A percentile compares a stretch with the other conserved stretches of the same genome.
Conservation (phyloP, 805 yeast genomes). For the Scheffersomyces spartinae region DNA sequence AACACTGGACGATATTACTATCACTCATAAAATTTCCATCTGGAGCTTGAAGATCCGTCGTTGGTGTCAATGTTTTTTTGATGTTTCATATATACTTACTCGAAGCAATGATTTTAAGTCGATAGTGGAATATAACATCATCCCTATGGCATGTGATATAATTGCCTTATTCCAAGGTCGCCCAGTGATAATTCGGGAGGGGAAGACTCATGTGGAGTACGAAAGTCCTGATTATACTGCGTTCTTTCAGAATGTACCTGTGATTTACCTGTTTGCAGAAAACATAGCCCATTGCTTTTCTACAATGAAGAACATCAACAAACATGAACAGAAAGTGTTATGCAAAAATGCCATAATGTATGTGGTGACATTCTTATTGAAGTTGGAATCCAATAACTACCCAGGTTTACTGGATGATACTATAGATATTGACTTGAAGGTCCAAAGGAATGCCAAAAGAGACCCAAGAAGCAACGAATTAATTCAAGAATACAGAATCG, state of each 20-base stretch:
- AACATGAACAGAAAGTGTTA: constrained; percentile 6
- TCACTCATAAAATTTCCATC: constrained; percentile 26
- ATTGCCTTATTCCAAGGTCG: constrained; percentile 65
- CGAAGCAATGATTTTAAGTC: constrained; percentile 47
- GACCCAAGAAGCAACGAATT: constrained; percentile 13
- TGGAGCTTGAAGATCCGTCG: constrained; percentile 52
- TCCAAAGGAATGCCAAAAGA: constrained; percentile 6
- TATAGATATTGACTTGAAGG: constrained; percentile 13
- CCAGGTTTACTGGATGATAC: constrained; percentile 17
- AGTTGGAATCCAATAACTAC: constrained; percentile 16
- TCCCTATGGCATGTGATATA: constrained; percentile 54
- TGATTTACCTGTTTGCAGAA: constrained; percentile 51
- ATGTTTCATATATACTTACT: constrained; percentile 65
- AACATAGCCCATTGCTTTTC: constrained; percentile 36
- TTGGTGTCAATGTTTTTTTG: constrained; percentile 71
- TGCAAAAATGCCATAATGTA: constrained; percentile 17
- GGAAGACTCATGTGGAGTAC: constrained; percentile 75
- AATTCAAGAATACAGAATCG: constrained; percentile 16
- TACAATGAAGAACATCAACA: constrained; percentile 9
- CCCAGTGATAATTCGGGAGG: constrained; percentile 65
- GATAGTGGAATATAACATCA: constrained; percentile 33
- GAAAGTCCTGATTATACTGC: constrained; percentile 77
- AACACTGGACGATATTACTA: constrained; percentile 30
- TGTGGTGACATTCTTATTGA: constrained; percentile 17
- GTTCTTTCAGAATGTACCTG: constrained; percentile 58